Evolutionary conservation across 2,329 filamentous ascomycete genomes (phyloP), one percentile per base, ranked within the genome.

Genomic region (Pseudocercospora fuligena): DNA sequence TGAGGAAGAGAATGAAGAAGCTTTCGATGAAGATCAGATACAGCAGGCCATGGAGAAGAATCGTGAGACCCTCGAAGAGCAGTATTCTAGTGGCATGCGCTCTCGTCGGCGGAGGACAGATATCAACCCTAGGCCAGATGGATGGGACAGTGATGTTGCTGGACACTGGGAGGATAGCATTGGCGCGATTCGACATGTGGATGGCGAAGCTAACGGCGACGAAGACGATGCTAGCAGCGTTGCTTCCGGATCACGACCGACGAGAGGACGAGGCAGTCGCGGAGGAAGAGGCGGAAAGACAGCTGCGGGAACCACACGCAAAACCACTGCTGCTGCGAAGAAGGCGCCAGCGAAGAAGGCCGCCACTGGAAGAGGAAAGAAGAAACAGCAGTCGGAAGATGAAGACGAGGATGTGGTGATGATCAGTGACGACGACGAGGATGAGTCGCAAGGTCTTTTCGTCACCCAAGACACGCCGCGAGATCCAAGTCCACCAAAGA

Each of bases 81-180:
- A 90, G 70, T 94, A 93, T 75, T 84, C 85, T 12, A 87, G 86
- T 16, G 92, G 92, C 2, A 81, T 86, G 62, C 76, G 88, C 46
- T 89, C 85, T 78, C 82, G 81, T 43, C 74, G 80, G 51, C 87
- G 83, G 63, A 72, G 72, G 61, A 68, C 61, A 11, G 73, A 64
- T 27, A 54, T 73, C 67, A 94, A 74, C 76, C 89, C 92, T 0
- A 92, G 89, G 77, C 94, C 94, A 1, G 86, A 88, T 11, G 85
- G 84, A 2, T 98, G 94, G 93, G 93, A 98, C 75, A 92, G 88
- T n/a, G 94, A 98, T 70, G 82, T 94, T 27, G 90, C 97, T 59
- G 95, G 94, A 0, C 85, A 86, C 60, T 98, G 94, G 94, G 90
- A 90, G 67, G 91, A 95, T 57, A 88, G 93, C 66, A 88, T 91